Base-by-base conservation (phyloP, 441 rosid genomes). In the Corymbia calophylla region DNA sequence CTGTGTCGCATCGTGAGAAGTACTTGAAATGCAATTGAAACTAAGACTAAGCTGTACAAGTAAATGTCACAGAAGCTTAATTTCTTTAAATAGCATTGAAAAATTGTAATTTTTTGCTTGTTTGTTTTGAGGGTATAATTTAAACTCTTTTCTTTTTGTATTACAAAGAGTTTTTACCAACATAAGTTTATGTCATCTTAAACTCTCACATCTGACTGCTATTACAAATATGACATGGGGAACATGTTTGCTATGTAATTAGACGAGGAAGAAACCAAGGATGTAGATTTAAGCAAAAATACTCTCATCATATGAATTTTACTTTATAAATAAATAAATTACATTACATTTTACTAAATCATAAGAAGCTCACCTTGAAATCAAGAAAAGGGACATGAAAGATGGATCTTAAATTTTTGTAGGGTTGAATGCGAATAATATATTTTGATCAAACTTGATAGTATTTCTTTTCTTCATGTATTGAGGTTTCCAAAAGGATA, bases 391-490 rank as follows among this genome's bases (percentile, higher is more conserved):
- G 1, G 1, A 10, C 1, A 73, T 39, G 29, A 15, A 21, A 0
- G 3, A 6, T 23, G 9, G 5, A 12, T 11, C 16, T 21, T 8
- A 19, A 39, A 70, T 3, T 35, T 35, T 35, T 19, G 1, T 21
- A 70, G 3, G 14, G 8, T 19, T 0, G 1, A 70, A 70, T 2
- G 7, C 4, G 8, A 35, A 19, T 5, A 2, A 2, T 4, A 3
- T 29, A 13, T 62, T 21, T 35, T 18, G 2, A 19, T 10, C 1
- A 1, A 5, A 70, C 1, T 1, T 31, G 9, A 19, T 35, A 2
- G 1, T 70, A 2, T 35, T 68, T 2, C 10, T 64, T 68, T 32
- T 9, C 11, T 70, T 1, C 6, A 11, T 73, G 8, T 1, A 21
- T 39, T 6, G 82, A 23, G 1, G 1, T 70, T 70, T 35, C 32